Evolutionary conservation across 2,329 filamentous ascomycete species (phyloP).

Genomic region (Clonostachys rosea): DNA sequence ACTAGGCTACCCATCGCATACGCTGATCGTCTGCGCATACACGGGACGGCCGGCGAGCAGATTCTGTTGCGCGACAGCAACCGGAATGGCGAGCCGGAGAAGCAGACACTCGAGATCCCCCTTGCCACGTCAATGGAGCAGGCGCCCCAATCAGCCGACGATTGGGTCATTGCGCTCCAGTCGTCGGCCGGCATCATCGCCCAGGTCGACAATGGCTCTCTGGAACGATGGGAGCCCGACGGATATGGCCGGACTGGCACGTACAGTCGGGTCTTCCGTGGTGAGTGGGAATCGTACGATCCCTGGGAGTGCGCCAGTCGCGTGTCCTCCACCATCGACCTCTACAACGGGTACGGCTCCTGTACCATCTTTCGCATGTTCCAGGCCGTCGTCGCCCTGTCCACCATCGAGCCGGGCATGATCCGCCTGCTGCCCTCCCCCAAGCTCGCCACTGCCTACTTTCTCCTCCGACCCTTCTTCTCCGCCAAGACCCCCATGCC

Average conservation of each 20-base stretch:
- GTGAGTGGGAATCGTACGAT: slow-evolving; percentile 51
- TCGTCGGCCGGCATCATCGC: slow-evolving; percentile 51
- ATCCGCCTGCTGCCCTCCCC: slow-evolving; percentile 73
- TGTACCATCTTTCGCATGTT: slow-evolving; percentile 57
- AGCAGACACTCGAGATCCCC: neutral
- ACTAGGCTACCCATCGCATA: slow-evolving; percentile 61
- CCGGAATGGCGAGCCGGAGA: slow-evolving; percentile 4
- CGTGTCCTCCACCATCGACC: slow-evolving; percentile 46
- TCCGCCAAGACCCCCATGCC: slow-evolving; percentile 36
- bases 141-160: slow-evolving; percentile 20
- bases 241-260: slow-evolving; percentile 59
- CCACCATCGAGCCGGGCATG: slow-evolving; percentile 57
- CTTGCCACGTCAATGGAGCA: neutral
- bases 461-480: slow-evolving; percentile 60
- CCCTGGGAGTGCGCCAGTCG: slow-evolving; percentile 51
- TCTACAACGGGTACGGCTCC: slow-evolving; percentile 53
- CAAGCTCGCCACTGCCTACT: slow-evolving; percentile 70
- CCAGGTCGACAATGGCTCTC: slow-evolving; percentile 66
- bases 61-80: slow-evolving; percentile 17
- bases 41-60: slow-evolving; percentile 34
- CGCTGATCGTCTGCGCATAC: slow-evolving; percentile 64
- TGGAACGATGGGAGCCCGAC: slow-evolving; percentile 67
- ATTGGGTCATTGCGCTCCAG: slow-evolving; percentile 30
- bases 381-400: slow-evolving; percentile 50
- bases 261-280: slow-evolving; percentile 48